Conservation (phyloP, 345 rosid genomes). For the Eutrema heterophyllum region DNA sequence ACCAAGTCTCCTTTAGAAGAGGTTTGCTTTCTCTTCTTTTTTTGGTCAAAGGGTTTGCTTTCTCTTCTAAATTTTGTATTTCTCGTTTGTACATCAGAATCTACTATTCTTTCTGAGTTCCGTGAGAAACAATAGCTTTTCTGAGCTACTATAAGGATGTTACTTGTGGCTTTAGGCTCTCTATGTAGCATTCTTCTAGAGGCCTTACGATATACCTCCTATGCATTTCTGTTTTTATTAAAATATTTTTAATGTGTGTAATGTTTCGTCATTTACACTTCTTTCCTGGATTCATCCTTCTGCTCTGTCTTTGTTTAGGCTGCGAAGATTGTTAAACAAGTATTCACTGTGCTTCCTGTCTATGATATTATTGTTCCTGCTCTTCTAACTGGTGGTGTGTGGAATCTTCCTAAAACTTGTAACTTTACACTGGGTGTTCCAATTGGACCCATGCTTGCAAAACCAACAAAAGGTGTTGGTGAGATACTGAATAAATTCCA, state of each 20-base stretch:
- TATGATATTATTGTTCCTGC: conserved; percentile 86
- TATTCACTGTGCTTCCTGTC: conserved; percentile 81
- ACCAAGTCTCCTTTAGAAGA: conserved; percentile 81
- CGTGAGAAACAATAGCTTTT: background rate
- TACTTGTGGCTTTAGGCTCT: conserved; percentile 3
- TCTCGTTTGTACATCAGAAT: background rate
- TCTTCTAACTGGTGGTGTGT: conserved; percentile 69
- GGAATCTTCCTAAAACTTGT: conserved; percentile 78
- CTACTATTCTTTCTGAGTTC: background rate
- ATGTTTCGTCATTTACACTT: background rate
- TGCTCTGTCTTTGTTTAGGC: conserved; percentile 48
- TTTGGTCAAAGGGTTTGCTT: conserved; percentile 33
- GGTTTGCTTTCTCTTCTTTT: conserved; percentile 35
- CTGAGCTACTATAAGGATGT: background rate
- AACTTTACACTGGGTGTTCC: conserved; percentile 79
- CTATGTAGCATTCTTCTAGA: background rate
- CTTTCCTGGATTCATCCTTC: background rate
- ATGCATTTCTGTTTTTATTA: background rate
- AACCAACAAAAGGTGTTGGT: conserved; percentile 76
- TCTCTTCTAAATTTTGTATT: background rate
- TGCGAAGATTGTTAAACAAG: conserved; percentile 83
- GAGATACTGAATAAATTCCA: conserved; percentile 86
- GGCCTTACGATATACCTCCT: background rate
- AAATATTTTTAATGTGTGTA: background rate
- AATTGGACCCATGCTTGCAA: conserved; percentile 96